Evolutionary conservation across 176 grass and related monocot genomes (phyloP).

Genomic region (Tuctoria greenei): DNA sequence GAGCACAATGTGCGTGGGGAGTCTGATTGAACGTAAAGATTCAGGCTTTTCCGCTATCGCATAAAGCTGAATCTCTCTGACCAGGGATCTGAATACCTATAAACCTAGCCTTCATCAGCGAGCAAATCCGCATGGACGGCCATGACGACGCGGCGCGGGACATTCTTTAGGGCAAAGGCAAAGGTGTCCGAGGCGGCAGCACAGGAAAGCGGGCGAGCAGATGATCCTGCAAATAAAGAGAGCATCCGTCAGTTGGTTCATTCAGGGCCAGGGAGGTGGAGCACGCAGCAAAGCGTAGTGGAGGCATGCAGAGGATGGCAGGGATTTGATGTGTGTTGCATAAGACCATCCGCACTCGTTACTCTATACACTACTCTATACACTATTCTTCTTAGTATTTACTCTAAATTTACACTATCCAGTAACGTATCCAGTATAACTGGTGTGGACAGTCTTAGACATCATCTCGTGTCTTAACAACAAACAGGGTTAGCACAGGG

Average conservation of each 20-base stretch:
- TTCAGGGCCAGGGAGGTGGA: neutral
- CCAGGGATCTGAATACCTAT: conserved; percentile 45
- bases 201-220: neutral
- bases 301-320: conserved; percentile 4
- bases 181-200: neutral
- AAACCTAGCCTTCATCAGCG: conserved; percentile 15
- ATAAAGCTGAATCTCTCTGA: conserved; percentile 74
- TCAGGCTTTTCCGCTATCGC: conserved; percentile 29
- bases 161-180: conserved; percentile 41
- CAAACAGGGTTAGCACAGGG: too few species aligned
- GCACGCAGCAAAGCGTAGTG: conserved; percentile 16
- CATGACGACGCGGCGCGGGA: neutral
- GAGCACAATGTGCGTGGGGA: conserved; percentile 48
- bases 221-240: conserved; percentile 11
- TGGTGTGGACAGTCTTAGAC: too few species aligned
- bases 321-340: conserved; percentile 29
- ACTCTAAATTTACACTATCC: too few species aligned
- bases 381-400: too few species aligned
- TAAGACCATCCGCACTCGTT: too few species aligned
- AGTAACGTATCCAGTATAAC: too few species aligned
- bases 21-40: conserved; percentile 69
- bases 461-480: too few species aligned
- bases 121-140: conserved; percentile 11
- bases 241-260: conserved; percentile 6
- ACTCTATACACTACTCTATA: too few species aligned